Conservation (phyloP, 1,284 basidiomycete species). For the Xerocomus nothofagi region DNA sequence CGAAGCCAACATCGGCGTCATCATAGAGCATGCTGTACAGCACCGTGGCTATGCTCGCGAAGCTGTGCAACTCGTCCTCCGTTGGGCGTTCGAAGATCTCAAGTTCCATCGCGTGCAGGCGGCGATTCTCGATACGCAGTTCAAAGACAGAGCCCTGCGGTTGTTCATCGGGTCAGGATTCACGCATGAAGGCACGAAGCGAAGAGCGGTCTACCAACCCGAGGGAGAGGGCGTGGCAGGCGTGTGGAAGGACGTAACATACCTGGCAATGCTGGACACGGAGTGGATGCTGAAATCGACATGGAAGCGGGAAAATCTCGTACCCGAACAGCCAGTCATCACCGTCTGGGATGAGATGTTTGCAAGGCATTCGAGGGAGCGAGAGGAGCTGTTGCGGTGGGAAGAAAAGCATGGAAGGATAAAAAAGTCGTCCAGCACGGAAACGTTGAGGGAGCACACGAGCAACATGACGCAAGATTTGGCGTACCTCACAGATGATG, state of each 20-base stretch:
- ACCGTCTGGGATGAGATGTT: conserved; percentile 67
- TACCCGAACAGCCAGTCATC: conserved; percentile 27
- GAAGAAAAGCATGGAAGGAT: conserved; percentile 39
- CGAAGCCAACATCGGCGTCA: conserved; percentile 54
- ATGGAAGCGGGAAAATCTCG: background rate
- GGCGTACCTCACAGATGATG: conserved; percentile 25
- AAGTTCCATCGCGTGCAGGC: conserved; percentile 59
- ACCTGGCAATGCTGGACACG: conserved; percentile 59
- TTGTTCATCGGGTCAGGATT: conserved; percentile 54
- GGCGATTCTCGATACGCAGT: conserved; percentile 42
- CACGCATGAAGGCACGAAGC: conserved; percentile 56
- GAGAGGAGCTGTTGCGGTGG: conserved; percentile 54
- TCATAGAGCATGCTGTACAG: conserved; percentile 40
- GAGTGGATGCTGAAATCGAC: conserved; percentile 51
- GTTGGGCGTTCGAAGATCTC: conserved; percentile 48
- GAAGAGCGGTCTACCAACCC: conserved; percentile 48
- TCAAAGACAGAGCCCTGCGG: conserved; percentile 41
- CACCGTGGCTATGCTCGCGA: conserved; percentile 45
- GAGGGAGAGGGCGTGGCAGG: conserved; percentile 35
- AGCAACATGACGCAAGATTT: conserved; percentile 1
- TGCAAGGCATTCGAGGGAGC: conserved; percentile 54
- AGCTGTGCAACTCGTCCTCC: conserved; percentile 45
- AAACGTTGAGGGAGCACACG: conserved; percentile 30
- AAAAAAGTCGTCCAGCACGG: conserved; percentile 31
- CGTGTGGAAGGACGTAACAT: conserved; percentile 57